Conservation (phyloP, 78 protist species). For the Salpingoeca rosetta region DNA sequence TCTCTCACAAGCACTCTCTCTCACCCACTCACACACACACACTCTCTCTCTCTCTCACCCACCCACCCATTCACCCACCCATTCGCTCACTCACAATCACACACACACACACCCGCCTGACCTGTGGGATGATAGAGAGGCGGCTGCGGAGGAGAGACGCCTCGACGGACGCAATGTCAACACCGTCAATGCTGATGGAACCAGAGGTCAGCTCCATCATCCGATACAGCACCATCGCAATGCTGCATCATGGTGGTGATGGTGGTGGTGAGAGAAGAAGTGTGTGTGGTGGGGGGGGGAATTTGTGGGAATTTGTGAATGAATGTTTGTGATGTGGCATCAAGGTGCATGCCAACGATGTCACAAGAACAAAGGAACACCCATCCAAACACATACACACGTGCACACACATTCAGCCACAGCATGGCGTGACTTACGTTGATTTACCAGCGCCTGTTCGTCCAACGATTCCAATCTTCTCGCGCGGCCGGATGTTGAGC, state of each 20-base stretch:
- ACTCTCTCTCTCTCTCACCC: too few species aligned
- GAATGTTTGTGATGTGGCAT: not conserved
- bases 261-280: not conserved
- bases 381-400: not conserved
- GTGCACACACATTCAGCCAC: not conserved
- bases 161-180: constrained; percentile 44
- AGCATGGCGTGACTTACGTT: not conserved
- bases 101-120: too few species aligned
- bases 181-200: constrained; percentile 38
- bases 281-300: not conserved
- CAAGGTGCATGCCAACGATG: not conserved
- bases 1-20: too few species aligned
- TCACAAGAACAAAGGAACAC: not conserved
- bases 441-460: constrained; percentile 35
- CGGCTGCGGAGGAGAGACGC: constrained; percentile 50
- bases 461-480: constrained; percentile 67
- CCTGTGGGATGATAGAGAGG: constrained; percentile 88
- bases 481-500: constrained; percentile 30
- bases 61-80: too few species aligned
- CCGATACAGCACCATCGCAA: constrained; percentile 69
- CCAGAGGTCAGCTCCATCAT: constrained; percentile 66
- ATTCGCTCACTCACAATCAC: too few species aligned
- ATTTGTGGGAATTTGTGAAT: not conserved
- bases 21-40: too few species aligned
- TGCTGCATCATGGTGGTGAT: not conserved